These are phyloP conservation scores for Coriaria nepalensis DNA, from an alignment of 306 rosid genomes.

Conservation along the genomic window DNA sequence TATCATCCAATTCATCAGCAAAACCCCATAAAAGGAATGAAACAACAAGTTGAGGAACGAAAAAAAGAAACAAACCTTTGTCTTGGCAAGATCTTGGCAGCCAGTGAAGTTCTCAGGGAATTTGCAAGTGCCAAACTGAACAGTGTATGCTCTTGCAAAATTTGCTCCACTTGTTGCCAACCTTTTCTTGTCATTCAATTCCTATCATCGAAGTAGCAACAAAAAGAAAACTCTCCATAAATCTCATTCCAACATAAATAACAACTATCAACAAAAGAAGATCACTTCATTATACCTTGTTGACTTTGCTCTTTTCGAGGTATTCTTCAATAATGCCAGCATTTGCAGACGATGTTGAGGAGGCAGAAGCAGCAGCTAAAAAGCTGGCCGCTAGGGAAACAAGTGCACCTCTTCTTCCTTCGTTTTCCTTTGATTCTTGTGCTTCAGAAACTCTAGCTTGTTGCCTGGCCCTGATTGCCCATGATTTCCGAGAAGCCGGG, in stretches of 20 bases:
- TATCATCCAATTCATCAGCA: too few relatives aligned
- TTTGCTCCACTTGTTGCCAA: conserved; percentile 92
- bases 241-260: too few relatives aligned
- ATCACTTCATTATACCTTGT: conserved; percentile 40
- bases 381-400: conserved; percentile 49
- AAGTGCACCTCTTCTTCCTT: conserved; percentile 70
- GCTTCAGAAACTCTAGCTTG: conserved; percentile 22
- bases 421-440: conserved; percentile 10
- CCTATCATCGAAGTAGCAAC: conserved; percentile 24
- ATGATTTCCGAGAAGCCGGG: conserved; percentile 23
- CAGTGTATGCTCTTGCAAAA: conserved; percentile 92
- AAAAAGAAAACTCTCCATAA: too few relatives aligned
- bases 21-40: too few relatives aligned
- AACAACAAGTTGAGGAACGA: too few relatives aligned
- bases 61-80: conserved; percentile 33
- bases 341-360: conserved; percentile 37
- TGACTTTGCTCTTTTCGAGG: conserved; percentile 79
- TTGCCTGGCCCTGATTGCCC: conserved; percentile 48
- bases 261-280: too few relatives aligned
- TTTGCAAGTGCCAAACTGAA: conserved; percentile 87
- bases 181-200: conserved; percentile 88
- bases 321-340: conserved; percentile 79
- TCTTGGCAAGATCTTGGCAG: conserved; percentile 99
- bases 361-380: conserved; percentile 37
- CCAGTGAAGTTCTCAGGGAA: conserved; percentile 99